Base-by-base conservation (phyloP, 768 basidiomycete genomes). In the Galerina marginata region DNA sequence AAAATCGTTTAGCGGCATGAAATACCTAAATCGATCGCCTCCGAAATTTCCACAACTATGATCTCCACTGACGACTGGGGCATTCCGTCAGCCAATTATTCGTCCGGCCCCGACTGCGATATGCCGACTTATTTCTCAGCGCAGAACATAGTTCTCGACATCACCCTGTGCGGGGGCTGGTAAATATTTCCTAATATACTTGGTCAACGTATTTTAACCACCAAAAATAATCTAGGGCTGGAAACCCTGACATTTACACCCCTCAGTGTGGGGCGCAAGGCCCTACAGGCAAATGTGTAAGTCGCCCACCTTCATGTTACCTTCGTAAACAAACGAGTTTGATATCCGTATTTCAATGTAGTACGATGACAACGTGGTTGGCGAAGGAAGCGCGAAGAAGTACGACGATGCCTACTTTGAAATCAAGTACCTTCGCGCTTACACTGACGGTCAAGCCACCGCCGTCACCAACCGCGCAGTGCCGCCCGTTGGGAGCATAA, bases 361-460 rank as follows among this genome's bases (percentile, higher is more conserved):
- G 71, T 64, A 76, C 55, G 63, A 76, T 9, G 81, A 81, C 67
- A 82, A 85, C 64, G 78, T 85, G 14, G 56, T 57, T 16, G 47
- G 56, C 39, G 67, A 82, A 39, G 81, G 83, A 12, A 66, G 79
- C 15, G 79, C 79, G 4, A 73, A 72, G 25, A 80, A 74, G 42
- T 86, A 79, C 65, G 76, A 82, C 65, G 67, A 78, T 16, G 83
- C 85, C 0, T 84, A 80, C 68, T 88, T 85, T 66, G 86, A 87
- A 69, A 79, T 89, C 68, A 71, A 78, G 40, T 84, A 81, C 60
- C 69, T 89, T 56, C 79, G 83, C 26, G 84, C 86, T n/a, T 90
- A 88, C 67, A 77, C 79, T n/a, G 48, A 64, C 42, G 42, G 44
- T 33, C 29, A 33, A 33, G 29, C 29, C 29, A 33, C 29, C 1